phyloP scores from a whole-genome alignment of 2,329 filamentous ascomycete genomes.

The Epicoccum nigrum region DNA sequence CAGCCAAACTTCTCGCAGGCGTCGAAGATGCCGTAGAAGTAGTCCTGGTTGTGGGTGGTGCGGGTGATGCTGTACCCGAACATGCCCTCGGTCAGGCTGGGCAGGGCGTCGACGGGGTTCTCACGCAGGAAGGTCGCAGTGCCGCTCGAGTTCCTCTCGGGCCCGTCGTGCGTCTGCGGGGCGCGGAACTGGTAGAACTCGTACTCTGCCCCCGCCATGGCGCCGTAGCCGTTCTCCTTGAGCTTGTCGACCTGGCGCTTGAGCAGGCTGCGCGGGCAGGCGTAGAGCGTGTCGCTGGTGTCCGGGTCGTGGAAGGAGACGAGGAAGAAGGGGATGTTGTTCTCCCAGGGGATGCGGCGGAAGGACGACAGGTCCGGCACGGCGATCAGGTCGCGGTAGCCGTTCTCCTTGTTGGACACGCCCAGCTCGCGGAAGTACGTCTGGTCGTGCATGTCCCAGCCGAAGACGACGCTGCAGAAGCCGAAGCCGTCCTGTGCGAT shows the following conservation, averaged over 20 bases:
- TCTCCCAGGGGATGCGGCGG: conserved; percentile 88
- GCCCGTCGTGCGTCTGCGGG: conserved; percentile 59
- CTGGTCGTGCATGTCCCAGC: conserved; percentile 96
- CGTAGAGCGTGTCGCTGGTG: conserved; percentile 71
- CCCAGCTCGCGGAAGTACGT: conserved; percentile 85
- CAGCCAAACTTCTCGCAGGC: conserved; percentile 78
- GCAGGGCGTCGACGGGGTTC: conserved; percentile 75
- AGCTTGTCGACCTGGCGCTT: conserved; percentile 72
- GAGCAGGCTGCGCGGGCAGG: conserved; percentile 79
- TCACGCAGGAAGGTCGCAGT: conserved; percentile 76
- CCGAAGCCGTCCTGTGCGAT: conserved; percentile 83
- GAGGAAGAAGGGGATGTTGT: conserved; percentile 83
- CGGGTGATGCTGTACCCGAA: conserved; percentile 91
- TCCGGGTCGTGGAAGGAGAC: conserved; percentile 85
- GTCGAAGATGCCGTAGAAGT: conserved; percentile 87
- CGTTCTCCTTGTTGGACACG: conserved; percentile 89
- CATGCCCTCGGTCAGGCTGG: conserved; percentile 88
- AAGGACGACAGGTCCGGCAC: conserved; percentile 79
- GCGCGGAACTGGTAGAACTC: conserved; percentile 92
- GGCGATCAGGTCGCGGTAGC: conserved; percentile 84
- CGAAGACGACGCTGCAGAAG: conserved; percentile 93
- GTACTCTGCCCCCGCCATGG: conserved; percentile 92
- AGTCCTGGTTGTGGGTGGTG: conserved; percentile 87
- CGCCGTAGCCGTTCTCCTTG: conserved; percentile 71
- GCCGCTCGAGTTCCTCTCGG: conserved; percentile 67